phyloP scores from a whole-genome alignment of 2,329 filamentous ascomycete species.

The Exophiala viscosa region DNA sequence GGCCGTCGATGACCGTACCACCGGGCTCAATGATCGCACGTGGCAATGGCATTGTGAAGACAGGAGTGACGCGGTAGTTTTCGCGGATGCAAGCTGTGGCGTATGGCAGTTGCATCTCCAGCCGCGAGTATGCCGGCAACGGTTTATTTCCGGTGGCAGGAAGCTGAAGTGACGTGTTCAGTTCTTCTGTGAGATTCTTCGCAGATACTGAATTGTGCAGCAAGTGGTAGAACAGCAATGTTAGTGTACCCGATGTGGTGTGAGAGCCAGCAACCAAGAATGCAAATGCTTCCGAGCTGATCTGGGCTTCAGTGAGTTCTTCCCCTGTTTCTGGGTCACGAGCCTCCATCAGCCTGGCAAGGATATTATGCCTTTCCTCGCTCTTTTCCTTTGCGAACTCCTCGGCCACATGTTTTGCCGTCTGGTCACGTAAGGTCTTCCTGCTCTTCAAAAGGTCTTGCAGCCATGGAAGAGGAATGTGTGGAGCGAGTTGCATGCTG shows the following conservation, averaged over 20 bases:
- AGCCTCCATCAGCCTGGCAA: slow-evolving; percentile 11
- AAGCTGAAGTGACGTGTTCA: neutral
- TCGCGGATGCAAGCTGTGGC: slow-evolving; percentile 11
- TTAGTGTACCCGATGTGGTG: slow-evolving; percentile 40
- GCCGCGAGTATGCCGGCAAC: slow-evolving; percentile 6
- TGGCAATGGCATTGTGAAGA: slow-evolving; percentile 12
- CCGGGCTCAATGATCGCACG: neutral
- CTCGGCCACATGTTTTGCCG: neutral
- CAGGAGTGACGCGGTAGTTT: slow-evolving; percentile 9
- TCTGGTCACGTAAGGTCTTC: slow-evolving; percentile 7
- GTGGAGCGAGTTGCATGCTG: slow-evolving; percentile 1
- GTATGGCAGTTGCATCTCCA: slow-evolving; percentile 17
- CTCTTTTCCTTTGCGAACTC: slow-evolving; percentile 10
- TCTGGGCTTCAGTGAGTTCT: slow-evolving; percentile 2
- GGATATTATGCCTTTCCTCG: slow-evolving; percentile 8
- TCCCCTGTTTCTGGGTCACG: slow-evolving; percentile 14
- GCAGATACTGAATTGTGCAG: slow-evolving; percentile 27
- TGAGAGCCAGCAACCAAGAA: slow-evolving; percentile 34
- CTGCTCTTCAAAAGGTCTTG: slow-evolving; percentile 9
- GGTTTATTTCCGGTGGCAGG: neutral
- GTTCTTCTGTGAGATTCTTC: slow-evolving; percentile 9
- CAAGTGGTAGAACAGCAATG: slow-evolving; percentile 40
- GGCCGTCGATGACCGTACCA: slow-evolving; percentile 7
- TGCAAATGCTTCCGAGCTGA: slow-evolving; percentile 17
- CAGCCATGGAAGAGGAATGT: slow-evolving; percentile 16